phyloP scores from a whole-genome alignment of 176 grass and related monocot species.

The Oryza glumipatula region DNA sequence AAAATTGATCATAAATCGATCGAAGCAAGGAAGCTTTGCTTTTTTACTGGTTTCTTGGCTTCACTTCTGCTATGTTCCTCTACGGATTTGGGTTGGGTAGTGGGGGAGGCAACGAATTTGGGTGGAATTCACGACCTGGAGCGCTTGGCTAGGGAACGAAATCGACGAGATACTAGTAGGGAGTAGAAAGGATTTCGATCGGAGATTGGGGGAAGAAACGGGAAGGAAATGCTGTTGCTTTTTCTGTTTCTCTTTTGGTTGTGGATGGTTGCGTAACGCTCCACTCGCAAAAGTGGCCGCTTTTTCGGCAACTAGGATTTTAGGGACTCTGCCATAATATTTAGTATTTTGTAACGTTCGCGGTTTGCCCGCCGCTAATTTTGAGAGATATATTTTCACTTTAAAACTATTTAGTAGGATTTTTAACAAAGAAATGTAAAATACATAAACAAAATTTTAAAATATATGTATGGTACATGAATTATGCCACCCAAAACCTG shows the following conservation, averaged over 20 bases:
- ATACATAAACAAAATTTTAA: no score
- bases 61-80: neutral
- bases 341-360: neutral
- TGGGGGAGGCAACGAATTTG: neutral
- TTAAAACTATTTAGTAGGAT: no score
- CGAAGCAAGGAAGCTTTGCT: no score
- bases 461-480: no score
- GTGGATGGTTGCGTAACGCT: slow-evolving; percentile 16
- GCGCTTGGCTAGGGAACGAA: neutral
- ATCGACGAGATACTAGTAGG: neutral
- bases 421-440: no score
- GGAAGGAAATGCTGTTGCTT: neutral
- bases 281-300: slow-evolving; percentile 11
- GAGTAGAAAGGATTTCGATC: neutral
- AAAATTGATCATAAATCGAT: neutral
- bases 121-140: neutral
- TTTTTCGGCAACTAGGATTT: neutral
- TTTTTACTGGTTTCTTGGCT: slow-evolving; percentile 1
- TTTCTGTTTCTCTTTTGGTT: neutral
- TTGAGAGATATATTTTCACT: no score
- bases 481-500: no score
- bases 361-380: neutral
- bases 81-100: neutral
- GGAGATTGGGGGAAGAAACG: neutral
- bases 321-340: neutral